Evolutionary conservation across 176 grass and related monocot species (phyloP).

Genomic region (Thinopyrum elongatum): DNA sequence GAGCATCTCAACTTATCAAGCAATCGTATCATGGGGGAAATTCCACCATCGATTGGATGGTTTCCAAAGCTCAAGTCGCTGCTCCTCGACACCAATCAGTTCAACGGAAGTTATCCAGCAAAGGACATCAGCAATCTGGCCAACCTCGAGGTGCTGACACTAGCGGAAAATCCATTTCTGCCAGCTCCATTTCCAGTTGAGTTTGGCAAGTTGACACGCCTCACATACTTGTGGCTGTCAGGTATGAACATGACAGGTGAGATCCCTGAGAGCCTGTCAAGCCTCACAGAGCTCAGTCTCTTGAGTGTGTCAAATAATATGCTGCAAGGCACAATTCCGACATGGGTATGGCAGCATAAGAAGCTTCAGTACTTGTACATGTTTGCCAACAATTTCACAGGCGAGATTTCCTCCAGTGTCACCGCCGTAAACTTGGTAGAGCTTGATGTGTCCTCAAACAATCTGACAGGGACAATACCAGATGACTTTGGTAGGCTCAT

Average conservation of each 20-base stretch:
- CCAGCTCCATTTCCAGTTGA: constrained; percentile 26
- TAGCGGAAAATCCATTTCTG: constrained; percentile 40
- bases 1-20: constrained; percentile 35
- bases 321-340: constrained; percentile 42
- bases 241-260: constrained; percentile 32
- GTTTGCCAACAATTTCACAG: constrained; percentile 23
- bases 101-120: constrained; percentile 44
- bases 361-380: constrained; percentile 33
- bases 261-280: constrained; percentile 36
- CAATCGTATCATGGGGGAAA: constrained; percentile 37
- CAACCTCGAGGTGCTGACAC: constrained; percentile 15
- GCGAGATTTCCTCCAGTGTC: constrained; percentile 8
- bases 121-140: constrained; percentile 29
- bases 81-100: constrained; percentile 27
- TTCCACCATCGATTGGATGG: constrained; percentile 42
- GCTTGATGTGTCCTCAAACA: constrained; percentile 52
- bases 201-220: constrained; percentile 34
- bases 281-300: constrained; percentile 5
- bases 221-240: constrained; percentile 34
- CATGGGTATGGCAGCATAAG: constrained; percentile 41
- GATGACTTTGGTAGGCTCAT: constrained; percentile 27
- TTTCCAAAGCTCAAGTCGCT: constrained; percentile 32
- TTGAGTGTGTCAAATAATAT: constrained; percentile 11
- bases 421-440: constrained; percentile 7
- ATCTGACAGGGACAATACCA: constrained; percentile 44